A percentile compares a stretch with the other conserved stretches of the same genome.
Conservation (phyloP, 148 eudicot genomes). For the Limonium bicolor region DNA sequence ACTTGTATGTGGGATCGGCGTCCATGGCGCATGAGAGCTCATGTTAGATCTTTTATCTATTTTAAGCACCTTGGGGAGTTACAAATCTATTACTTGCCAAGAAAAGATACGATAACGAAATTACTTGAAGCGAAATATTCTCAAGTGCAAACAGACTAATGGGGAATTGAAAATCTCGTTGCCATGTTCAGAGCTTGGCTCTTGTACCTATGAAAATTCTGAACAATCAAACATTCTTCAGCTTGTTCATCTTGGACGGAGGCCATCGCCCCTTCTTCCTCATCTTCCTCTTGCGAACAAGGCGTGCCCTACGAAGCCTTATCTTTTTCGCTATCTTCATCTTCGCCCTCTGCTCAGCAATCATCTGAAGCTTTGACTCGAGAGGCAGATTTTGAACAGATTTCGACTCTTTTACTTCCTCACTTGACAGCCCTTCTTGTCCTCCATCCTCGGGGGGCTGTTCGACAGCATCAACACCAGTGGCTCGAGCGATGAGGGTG, state of each 20-base stretch:
- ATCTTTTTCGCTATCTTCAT: slow-evolving; percentile 86
- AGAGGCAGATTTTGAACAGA: slow-evolving; percentile 61
- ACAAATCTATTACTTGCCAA: too few species aligned
- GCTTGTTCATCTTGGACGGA: slow-evolving; percentile 91
- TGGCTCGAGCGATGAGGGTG: slow-evolving; percentile 29
- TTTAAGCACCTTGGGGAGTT: too few species aligned
- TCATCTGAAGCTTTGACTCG: slow-evolving; percentile 63
- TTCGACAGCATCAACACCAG: slow-evolving; percentile 34
- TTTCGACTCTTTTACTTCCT: slow-evolving; percentile 14
- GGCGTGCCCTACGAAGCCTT: slow-evolving; percentile 63
- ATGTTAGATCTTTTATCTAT: too few species aligned
- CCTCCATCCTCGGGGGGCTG: slow-evolving; percentile 23
- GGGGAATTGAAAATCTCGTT: too few species aligned
- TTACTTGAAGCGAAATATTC: too few species aligned
- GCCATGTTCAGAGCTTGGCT: too few species aligned
- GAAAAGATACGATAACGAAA: too few species aligned
- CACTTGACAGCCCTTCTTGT: slow-evolving; percentile 26
- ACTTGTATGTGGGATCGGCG: too few species aligned
- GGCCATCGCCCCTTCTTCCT: slow-evolving; percentile 99
- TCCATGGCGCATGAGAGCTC: too few species aligned
- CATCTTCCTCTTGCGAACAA: slow-evolving; percentile 54
- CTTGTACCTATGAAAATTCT: too few species aligned
- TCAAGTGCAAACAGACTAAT: too few species aligned
- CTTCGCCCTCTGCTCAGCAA: slow-evolving; percentile 47
- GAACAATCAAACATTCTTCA: slow-evolving; percentile 80